Percentiles rank a stretch among this genome's conserved stretches.
Evolutionary conservation across 2,329 filamentous ascomycete species (phyloP).

Genomic region (Alternaria triticina): DNA sequence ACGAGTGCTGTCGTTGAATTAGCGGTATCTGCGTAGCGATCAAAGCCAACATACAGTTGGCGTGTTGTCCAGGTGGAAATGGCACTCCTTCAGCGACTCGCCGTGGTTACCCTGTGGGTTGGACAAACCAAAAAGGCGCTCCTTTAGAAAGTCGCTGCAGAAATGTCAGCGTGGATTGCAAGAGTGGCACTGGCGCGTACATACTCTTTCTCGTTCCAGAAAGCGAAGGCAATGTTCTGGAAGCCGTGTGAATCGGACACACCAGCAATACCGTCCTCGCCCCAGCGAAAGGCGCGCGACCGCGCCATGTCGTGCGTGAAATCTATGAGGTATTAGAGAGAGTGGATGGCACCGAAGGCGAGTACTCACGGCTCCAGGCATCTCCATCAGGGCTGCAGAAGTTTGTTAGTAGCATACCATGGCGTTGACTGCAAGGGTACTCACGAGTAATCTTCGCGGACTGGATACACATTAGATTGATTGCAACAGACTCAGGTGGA

Average conservation of each 20-base stretch:
- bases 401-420: constrained; percentile 32
- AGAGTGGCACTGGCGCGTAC: constrained; percentile 30
- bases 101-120: constrained; percentile 98
- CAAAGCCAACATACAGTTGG: constrained; percentile 64
- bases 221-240: constrained; percentile 93
- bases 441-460: constrained; percentile 89
- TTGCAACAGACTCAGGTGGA: background rate
- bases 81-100: constrained; percentile 94
- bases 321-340: constrained; percentile 61
- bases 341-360: background rate
- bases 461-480: constrained; percentile 55
- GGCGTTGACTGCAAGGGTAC: constrained; percentile 37
- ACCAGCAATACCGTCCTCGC: constrained; percentile 94
- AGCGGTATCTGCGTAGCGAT: constrained; percentile 44
- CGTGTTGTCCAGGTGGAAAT: constrained; percentile 96
- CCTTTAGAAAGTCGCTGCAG: constrained; percentile 84
- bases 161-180: constrained; percentile 48
- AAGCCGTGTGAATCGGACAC: constrained; percentile 91
- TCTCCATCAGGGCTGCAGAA: constrained; percentile 74
- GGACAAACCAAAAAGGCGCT: constrained; percentile 90
- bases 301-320: constrained; percentile 93
- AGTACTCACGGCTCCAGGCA: constrained; percentile 86
- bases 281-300: constrained; percentile 90
- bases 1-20: constrained; percentile 73
- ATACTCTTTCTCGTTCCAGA: constrained; percentile 97